Evolutionary conservation across 768 basidiomycete species (phyloP), one percentile per base, ranked within the genome.

Genomic region (Hericium erinaceus): DNA sequence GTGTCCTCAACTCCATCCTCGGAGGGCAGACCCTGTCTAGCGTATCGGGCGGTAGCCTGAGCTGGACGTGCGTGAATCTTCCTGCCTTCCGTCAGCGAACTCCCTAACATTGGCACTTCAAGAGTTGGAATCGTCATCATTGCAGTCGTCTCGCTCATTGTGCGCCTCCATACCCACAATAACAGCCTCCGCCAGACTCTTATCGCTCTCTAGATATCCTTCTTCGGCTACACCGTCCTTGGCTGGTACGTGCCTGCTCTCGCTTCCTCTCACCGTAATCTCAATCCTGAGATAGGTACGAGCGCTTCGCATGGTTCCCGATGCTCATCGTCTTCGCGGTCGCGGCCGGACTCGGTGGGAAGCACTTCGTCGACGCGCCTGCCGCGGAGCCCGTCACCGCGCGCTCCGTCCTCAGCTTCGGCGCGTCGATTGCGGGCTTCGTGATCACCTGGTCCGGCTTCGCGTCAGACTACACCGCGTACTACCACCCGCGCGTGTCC

Each of bases 51-150:
- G 72, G 76, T 18, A 71, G 65, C 58, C 64, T 86, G 58, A 78
- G 75, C 38, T 81, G 79, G 76, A 77, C 70, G 78, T 79, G 63
- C 58, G 76, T 67, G 4, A 12, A 28, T 4, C 18, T 48, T 28
- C 9, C 46, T 20, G 15, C 20, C 13, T 37, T 44, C 12, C 7
- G 28, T 13, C 49, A 51, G 12, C 11, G 6, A 33, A 1, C 33
- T 55, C 39, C 33, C 39, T 57, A 33, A 48, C 3, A 49, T 56
- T 11, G 54, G 39, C 40, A 51, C 15, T 33, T 1, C 37, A 56
- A 26, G 46, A 53, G 83, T 94, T 26, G 92, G 92, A 2, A 93
- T 93, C 56, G 85, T 91, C 37, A 82, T 94, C 53, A 83, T 92
- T 44, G 78, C 80, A 0, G 59, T 86, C 33, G 73, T 89, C 37